These are phyloP conservation scores for Triangularia verruculosa DNA, from an alignment of 2,329 filamentous ascomycete species.

Conservation along the genomic window DNA sequence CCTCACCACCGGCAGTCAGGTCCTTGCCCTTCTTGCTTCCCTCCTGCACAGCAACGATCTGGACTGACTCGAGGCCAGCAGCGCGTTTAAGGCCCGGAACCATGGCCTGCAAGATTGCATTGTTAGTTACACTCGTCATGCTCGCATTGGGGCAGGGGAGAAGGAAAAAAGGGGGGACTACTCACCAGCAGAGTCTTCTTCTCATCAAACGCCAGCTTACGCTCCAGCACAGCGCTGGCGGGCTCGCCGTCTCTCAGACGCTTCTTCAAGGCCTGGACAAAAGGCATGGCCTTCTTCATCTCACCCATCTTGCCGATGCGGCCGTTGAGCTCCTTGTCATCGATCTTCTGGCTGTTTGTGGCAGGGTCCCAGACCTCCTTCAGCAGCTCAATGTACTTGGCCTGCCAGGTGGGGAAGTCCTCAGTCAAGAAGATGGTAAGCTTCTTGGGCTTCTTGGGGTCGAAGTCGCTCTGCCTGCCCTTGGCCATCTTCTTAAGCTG, in stretches of 20 bases:
- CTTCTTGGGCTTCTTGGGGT: slow-evolving; percentile 89
- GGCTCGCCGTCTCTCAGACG: slow-evolving; percentile 70
- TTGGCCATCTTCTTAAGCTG: slow-evolving; percentile 89
- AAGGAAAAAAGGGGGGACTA: background rate
- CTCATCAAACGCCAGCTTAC: slow-evolving; percentile 87
- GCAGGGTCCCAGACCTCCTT: slow-evolving; percentile 64
- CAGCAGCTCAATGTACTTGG: slow-evolving; percentile 80
- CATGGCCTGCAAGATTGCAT: slow-evolving; percentile 59
- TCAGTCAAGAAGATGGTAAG: slow-evolving; percentile 80
- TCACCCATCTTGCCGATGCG: slow-evolving; percentile 79
- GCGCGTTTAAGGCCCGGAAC: slow-evolving; percentile 74
- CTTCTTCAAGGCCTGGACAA: slow-evolving; percentile 83
- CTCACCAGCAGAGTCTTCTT: slow-evolving; percentile 56
- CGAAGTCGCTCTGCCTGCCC: slow-evolving; percentile 80
- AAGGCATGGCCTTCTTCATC: slow-evolving; percentile 98
- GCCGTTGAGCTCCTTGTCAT: slow-evolving; percentile 78
- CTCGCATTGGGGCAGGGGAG: no score
- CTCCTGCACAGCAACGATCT: slow-evolving; percentile 69
- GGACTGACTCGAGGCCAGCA: slow-evolving; percentile 65
- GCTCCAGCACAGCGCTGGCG: slow-evolving; percentile 68
- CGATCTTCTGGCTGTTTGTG: slow-evolving; percentile 56
- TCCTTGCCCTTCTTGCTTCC: slow-evolving; percentile 63
- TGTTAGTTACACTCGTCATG: background rate
- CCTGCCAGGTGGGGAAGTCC: slow-evolving; percentile 85
- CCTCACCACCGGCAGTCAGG: slow-evolving; percentile 47